Evolutionary conservation across 2,329 filamentous ascomycete genomes (phyloP).

Genomic region (Decorospora gaudefroyi): DNA sequence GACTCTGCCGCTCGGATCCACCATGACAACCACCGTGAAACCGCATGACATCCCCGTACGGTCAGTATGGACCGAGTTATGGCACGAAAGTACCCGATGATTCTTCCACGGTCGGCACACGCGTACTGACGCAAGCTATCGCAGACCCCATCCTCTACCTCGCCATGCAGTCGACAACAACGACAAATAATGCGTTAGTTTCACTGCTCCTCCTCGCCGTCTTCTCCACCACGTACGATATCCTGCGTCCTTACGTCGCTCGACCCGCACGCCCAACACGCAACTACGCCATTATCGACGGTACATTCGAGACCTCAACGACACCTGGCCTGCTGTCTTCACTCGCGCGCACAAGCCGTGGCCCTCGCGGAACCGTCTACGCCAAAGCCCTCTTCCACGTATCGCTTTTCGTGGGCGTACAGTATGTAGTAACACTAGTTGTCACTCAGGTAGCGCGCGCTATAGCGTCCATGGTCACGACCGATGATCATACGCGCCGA

Average conservation of each 20-base stretch:
- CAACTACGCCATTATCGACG: background rate
- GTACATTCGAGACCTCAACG: background rate
- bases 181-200: conserved; percentile 4
- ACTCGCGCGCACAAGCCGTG: background rate
- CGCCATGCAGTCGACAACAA: background rate
- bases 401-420: background rate
- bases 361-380: background rate
- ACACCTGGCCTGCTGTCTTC: background rate
- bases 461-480: background rate
- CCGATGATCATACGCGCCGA: background rate
- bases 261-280: background rate
- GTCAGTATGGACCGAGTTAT: conserved; percentile 8
- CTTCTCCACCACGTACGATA: conserved; percentile 2
- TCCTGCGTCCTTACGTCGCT: background rate
- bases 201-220: conserved; percentile 4
- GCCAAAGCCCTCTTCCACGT: background rate
- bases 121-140: background rate
- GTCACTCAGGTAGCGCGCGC: background rate
- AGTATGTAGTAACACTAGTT: background rate
- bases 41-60: background rate
- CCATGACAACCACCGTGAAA: background rate
- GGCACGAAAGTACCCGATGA: conserved; percentile 3
- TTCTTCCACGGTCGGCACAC: background rate
- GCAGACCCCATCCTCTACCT: conserved; percentile 7
- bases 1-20: too few relatives aligned